These are phyloP conservation scores for Casuarina cunninghamiana DNA, from an alignment of 306 rosid genomes.

Conservation along the genomic window DNA sequence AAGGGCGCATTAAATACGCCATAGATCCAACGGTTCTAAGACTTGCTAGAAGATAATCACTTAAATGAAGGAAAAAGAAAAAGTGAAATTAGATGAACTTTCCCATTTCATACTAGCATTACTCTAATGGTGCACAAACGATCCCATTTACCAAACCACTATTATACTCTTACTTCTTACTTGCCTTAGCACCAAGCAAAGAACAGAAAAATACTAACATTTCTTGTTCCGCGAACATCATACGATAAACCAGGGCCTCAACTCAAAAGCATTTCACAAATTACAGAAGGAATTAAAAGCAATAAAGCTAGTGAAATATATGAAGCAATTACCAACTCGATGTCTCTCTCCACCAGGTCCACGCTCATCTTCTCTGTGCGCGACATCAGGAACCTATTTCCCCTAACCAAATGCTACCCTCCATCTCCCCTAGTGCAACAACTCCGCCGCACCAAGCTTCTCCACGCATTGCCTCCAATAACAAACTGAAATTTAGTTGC, in stretches of 20 bases:
- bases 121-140: neutral
- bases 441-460: constrained; percentile 32
- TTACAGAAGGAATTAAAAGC: neutral
- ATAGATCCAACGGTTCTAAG: neutral
- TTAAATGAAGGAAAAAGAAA: neutral
- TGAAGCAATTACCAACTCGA: constrained; percentile 69
- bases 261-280: neutral
- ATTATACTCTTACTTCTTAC: neutral
- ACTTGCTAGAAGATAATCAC: neutral
- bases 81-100: neutral
- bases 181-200: neutral
- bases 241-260: neutral
- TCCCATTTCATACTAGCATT: neutral
- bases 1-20: neutral
- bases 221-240: neutral
- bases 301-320: neutral
- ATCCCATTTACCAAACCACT: neutral
- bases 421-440: constrained; percentile 47
- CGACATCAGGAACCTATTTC: constrained; percentile 60
- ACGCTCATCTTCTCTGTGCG: constrained; percentile 73
- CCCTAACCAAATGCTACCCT: constrained; percentile 67
- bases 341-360: constrained; percentile 89
- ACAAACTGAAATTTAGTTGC: constrained; percentile 13
- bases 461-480: constrained; percentile 45
- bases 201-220: neutral